phyloP scores from a whole-genome alignment of 2,329 filamentous ascomycete genomes.

The Myriosclerotinia duriaeana region DNA sequence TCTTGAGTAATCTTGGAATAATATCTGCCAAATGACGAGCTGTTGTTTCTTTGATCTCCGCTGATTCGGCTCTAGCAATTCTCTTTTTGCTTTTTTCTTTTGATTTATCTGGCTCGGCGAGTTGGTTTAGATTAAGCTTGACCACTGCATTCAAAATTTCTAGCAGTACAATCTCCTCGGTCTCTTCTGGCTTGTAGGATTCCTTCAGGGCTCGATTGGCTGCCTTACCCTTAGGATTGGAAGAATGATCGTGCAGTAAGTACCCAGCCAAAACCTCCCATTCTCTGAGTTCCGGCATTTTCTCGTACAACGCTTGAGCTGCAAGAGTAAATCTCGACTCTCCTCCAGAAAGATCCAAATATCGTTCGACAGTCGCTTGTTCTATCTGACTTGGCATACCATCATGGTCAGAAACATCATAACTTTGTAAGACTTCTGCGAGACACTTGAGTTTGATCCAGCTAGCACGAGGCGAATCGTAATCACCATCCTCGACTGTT shows the following conservation, averaged over 20 bases:
- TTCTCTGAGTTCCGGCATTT: slow-evolving; percentile 74
- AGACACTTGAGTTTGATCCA: slow-evolving; percentile 94
- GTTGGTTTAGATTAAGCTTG: slow-evolving; percentile 66
- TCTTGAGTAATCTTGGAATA: slow-evolving; percentile 84
- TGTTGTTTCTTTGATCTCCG: slow-evolving; percentile 73
- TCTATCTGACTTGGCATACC: slow-evolving; percentile 53
- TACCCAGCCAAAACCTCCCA: slow-evolving; percentile 92
- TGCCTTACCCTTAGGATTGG: slow-evolving; percentile 61
- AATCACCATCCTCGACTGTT: slow-evolving; percentile 68
- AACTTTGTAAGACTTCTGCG: slow-evolving; percentile 77
- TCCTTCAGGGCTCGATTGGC: slow-evolving; percentile 52
- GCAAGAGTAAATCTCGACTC: slow-evolving; percentile 86
- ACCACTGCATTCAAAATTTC: slow-evolving; percentile 84
- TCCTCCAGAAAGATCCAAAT: slow-evolving; percentile 59
- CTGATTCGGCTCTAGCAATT: slow-evolving; percentile 58
- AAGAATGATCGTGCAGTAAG: slow-evolving; percentile 86
- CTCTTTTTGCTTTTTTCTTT: slow-evolving; percentile 53
- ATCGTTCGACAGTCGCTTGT: slow-evolving; percentile 42
- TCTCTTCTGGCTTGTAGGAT: slow-evolving; percentile 37
- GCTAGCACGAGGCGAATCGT: slow-evolving; percentile 70
- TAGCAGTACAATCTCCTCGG: slow-evolving; percentile 79
- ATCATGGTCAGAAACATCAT: slow-evolving; percentile 69
- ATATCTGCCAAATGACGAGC: slow-evolving; percentile 73
- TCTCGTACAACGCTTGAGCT: slow-evolving; percentile 80
- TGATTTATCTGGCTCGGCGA: slow-evolving; percentile 62